Base-by-base conservation (phyloP, 2,329 filamentous ascomycete genomes). In the Tolypocladium sp. region DNA sequence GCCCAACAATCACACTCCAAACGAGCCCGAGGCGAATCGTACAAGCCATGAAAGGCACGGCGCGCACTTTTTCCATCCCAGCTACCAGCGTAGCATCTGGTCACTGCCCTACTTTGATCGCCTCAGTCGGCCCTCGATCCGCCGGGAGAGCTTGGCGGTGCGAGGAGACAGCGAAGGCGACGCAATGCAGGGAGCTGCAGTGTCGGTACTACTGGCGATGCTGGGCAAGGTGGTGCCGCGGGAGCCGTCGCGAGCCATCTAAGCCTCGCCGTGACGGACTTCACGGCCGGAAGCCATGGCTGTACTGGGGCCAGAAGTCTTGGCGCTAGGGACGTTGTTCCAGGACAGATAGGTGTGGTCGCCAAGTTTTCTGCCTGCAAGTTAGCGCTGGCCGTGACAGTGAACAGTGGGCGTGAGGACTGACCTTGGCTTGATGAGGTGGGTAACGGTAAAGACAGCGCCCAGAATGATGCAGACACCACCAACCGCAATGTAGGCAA, bases 321-420 rank as follows among this genome's bases (percentile, higher is more conserved):
- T 78, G 62, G 73, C 64, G n/a, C 74, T 65, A 2, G 81, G 79
- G 1, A 76, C 77, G 60, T 85, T 84, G 73, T 97, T 97, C 94
- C 94, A 99, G 30, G 91, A 94, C 55, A 99, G 82, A 73, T 99
- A 97, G 10, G 92, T 97, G 74, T 97, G 94, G 73, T 99, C 94
- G 62, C 94, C 94, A 49, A 99, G 84, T 89, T 97, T 99, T 69
- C 94, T 93, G 65, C n/a, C 8, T 2, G 20, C 61, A 38, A 60
- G 59, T 42, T 53, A 51, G 41, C 27, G 27, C 41, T 59, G 17
- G 35, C 4, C 27, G 64, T 44, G 17, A 49, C 59, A 35, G 10
- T 63, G 58, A 55, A 17, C 37, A 30, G 30, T 27, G n/a, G 57
- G 62, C 53, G 60, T 56, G 54, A 17, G 37, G 41, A 41, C 84